Evolutionary conservation across 345 rosid genomes (phyloP).

Genomic region (Gossypium ekmanianum): DNA sequence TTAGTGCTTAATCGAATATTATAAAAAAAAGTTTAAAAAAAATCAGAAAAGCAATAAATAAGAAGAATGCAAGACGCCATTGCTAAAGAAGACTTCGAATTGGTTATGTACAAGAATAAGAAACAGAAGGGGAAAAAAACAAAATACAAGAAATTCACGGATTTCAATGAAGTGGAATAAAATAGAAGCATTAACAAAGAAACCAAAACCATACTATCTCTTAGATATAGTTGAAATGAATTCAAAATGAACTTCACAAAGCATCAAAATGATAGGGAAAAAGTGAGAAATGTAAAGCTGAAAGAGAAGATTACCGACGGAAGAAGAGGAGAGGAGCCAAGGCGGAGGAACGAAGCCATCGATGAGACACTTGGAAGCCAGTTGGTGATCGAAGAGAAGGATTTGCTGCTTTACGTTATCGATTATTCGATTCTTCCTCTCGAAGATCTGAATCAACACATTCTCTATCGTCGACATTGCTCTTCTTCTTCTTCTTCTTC

Average conservation of each 20-base stretch:
- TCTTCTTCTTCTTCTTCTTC: slow-evolving; percentile 13
- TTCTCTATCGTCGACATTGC: slow-evolving; percentile 49
- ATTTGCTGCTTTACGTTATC: slow-evolving; percentile 58
- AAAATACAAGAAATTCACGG: neutral
- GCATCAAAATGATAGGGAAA: neutral
- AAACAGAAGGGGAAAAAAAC: neutral
- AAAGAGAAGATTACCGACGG: slow-evolving; percentile 36
- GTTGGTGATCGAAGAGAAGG: slow-evolving; percentile 58
- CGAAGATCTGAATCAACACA: slow-evolving; percentile 61
- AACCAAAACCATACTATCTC: neutral
- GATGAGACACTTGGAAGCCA: slow-evolving; percentile 66
- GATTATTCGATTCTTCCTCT: slow-evolving; percentile 56
- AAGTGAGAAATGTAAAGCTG: neutral
- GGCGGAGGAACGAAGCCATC: slow-evolving; percentile 70
- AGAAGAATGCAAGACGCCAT: neutral
- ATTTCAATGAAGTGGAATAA: neutral
- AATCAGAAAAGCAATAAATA: neutral
- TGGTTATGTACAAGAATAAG: neutral
- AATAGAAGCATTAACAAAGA: neutral
- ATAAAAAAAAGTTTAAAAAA: neutral
- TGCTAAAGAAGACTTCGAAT: neutral
- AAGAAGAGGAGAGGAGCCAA: slow-evolving; percentile 50
- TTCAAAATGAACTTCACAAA: neutral
- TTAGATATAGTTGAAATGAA: neutral
- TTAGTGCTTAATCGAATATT: neutral